phyloP scores from a whole-genome alignment of 225 moss, liverwort and hornwort genomes.

The Antitrichia curtipendula region DNA sequence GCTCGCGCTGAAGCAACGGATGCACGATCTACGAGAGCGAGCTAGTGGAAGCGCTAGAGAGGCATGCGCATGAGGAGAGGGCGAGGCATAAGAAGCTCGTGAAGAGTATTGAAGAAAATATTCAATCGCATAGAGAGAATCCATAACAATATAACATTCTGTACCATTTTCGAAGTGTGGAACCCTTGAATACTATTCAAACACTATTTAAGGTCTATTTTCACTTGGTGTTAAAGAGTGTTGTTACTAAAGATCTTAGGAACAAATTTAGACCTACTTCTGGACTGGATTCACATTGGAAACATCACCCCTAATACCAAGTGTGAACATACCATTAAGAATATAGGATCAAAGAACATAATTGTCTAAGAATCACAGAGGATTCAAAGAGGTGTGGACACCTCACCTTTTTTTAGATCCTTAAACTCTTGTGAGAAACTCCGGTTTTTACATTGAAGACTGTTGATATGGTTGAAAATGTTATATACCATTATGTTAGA shows the following conservation, averaged over 20 bases:
- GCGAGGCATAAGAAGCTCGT: not conserved
- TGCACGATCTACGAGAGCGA: not conserved
- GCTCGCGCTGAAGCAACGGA: not conserved
- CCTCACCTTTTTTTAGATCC: not conserved
- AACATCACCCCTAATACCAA: no score
- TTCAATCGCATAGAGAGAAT: no score
- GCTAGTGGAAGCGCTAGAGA: not conserved
- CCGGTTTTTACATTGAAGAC: fast-evolving
- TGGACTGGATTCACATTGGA: no score
- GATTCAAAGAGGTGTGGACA: no score
- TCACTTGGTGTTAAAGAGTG: no score
- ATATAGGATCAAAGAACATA: not conserved
- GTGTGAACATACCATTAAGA: no score
- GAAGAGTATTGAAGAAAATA: no score
- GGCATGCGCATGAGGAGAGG: not conserved
- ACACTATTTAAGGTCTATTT: no score
- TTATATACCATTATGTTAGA: fast-evolving
- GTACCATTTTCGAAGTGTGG: not conserved
- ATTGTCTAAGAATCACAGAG: no score
- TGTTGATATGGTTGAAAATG: not conserved
- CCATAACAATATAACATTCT: fast-evolving
- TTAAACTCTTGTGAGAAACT: fast-evolving
- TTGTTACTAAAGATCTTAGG: no score
- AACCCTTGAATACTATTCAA: fast-evolving
- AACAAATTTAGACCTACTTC: no score